Evolutionary conservation across 169 alveolate species (phyloP).

Genomic region (Hepatocystis sp.): DNA sequence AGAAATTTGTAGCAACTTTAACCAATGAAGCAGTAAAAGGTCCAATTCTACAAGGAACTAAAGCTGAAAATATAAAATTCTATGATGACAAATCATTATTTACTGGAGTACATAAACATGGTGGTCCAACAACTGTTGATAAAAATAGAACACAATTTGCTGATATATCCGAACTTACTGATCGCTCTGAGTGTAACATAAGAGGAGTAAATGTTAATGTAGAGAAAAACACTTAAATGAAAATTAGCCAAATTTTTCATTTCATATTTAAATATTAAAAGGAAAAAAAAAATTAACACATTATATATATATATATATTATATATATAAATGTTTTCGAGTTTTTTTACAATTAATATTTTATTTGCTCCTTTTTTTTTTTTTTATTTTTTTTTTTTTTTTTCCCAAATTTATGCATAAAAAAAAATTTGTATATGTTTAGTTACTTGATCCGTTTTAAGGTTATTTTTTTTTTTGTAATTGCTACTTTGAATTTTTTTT

Average conservation of each 20-base stretch:
- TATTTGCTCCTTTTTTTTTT: background rate
- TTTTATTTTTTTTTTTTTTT: slow-evolving; percentile 2
- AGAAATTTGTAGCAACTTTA: slow-evolving; percentile 53
- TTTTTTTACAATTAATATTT: no score
- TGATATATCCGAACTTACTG: slow-evolving; percentile 80
- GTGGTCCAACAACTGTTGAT: slow-evolving; percentile 92
- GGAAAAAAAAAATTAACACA: slow-evolving; percentile 1
- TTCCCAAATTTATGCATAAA: no score
- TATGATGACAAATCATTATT: slow-evolving; percentile 90
- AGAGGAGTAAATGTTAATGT: slow-evolving; percentile 81
- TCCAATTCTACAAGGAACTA: slow-evolving; percentile 90
- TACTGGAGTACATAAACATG: slow-evolving; percentile 92
- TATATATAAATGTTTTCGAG: no score
- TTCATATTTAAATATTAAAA: slow-evolving; percentile 7
- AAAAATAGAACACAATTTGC: slow-evolving; percentile 80
- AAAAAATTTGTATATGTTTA: no score
- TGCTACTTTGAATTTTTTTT: no score
- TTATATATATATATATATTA: no score
- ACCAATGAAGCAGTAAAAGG: slow-evolving; percentile 85
- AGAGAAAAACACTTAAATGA: slow-evolving; percentile 61
- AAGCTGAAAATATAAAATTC: slow-evolving; percentile 89
- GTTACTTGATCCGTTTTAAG: no score
- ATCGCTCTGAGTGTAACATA: slow-evolving; percentile 77
- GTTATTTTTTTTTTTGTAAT: no score
- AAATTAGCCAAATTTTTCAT: background rate